These are phyloP conservation scores for Forsythia suspensa DNA, from an alignment of 257 asterid species.

Conservation along the genomic window DNA sequence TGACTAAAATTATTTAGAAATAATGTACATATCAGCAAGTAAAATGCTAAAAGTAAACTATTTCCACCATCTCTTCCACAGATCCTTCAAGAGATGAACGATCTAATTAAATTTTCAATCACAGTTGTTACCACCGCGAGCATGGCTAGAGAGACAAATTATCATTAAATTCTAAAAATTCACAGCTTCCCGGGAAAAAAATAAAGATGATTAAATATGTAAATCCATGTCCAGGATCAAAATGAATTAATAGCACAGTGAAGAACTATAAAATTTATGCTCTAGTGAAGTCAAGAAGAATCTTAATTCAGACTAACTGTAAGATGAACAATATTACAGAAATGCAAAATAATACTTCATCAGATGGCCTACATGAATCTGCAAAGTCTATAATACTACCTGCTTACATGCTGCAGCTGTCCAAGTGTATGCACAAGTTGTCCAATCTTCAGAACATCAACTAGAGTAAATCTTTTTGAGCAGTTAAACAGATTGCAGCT, in stretches of 20 bases:
- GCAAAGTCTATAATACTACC: slow-evolving; percentile 29
- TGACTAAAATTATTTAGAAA: background rate
- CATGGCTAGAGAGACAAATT: background rate
- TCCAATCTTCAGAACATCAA: slow-evolving; percentile 22
- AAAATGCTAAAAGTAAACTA: background rate
- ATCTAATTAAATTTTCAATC: background rate
- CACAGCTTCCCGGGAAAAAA: background rate
- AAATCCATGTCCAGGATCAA: slow-evolving; percentile 9
- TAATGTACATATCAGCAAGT: background rate
- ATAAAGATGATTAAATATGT: background rate
- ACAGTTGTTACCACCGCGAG: background rate
- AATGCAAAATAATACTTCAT: slow-evolving; percentile 15
- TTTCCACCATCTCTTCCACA: background rate
- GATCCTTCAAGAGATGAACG: background rate
- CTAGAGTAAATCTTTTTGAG: slow-evolving; percentile 25
- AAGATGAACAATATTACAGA: slow-evolving; percentile 1
- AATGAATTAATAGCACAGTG: slow-evolving; percentile 1
- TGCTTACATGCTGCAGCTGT: slow-evolving; percentile 31
- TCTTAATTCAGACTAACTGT: background rate
- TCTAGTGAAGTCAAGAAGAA: background rate
- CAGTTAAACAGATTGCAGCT: slow-evolving; percentile 25
- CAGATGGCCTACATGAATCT: slow-evolving; percentile 23
- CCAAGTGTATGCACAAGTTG: slow-evolving; percentile 26
- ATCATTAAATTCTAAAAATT: background rate
- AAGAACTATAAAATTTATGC: slow-evolving; percentile 7